A percentile compares a stretch with the other conserved stretches of the same genome.
These are phyloP conservation scores for Suillus americanus DNA, from an alignment of 768 basidiomycete genomes.

Conservation along the genomic window DNA sequence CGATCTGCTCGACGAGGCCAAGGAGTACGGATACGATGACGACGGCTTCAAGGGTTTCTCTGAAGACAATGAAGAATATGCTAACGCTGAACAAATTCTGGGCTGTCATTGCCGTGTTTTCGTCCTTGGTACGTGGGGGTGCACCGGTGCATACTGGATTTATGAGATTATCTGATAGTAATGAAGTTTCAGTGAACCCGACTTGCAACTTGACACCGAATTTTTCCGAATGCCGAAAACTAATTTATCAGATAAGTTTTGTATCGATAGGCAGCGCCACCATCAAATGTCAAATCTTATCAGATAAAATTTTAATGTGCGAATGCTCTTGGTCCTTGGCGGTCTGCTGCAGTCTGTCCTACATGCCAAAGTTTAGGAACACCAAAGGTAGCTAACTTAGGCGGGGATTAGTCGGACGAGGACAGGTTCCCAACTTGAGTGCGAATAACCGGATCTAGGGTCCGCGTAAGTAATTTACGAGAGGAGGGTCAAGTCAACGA, in stretches of 20 bases:
- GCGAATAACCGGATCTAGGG: no score
- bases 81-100: slow-evolving; percentile 82
- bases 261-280: no score
- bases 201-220: background rate
- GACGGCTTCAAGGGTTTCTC: slow-evolving; percentile 90
- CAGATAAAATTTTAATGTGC: background rate
- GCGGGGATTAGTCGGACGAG: no score
- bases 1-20: slow-evolving; percentile 86
- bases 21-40: slow-evolving; percentile 93
- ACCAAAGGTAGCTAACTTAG: no score
- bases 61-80: slow-evolving; percentile 96
- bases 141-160: no score
- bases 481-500: no score
- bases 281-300: background rate
- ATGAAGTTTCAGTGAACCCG: background rate
- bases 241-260: background rate
- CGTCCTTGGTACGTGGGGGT: background rate
- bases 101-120: slow-evolving; percentile 45
- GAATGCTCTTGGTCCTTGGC: no score
- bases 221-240: background rate
- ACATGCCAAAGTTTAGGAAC: no score
- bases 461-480: no score
- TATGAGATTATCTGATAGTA: background rate
- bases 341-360: no score
- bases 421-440: no score